Evolutionary conservation across 1,139 yeast genomes (phyloP).

Genomic region (Hansenula sp.): DNA sequence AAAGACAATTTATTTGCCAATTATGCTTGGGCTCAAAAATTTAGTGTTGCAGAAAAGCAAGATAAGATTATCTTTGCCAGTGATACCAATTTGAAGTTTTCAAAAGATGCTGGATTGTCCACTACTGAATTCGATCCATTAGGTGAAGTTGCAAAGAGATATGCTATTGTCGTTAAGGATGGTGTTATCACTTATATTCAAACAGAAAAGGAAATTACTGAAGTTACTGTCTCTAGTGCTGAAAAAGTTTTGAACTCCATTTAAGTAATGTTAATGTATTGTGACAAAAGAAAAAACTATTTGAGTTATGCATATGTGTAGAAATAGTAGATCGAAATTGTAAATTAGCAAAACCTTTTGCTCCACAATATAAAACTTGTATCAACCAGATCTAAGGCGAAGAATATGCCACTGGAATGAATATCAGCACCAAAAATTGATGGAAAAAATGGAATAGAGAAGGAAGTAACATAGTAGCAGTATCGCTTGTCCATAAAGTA

Average conservation of each 20-base stretch:
- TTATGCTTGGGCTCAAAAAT: constrained; percentile 74
- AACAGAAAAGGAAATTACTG: constrained; percentile 39
- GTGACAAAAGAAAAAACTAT: too few relatives aligned
- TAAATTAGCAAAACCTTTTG: too few relatives aligned
- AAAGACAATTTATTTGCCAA: constrained; percentile 80
- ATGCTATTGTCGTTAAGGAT: constrained; percentile 60
- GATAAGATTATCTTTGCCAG: constrained; percentile 56
- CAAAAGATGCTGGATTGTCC: constrained; percentile 48
- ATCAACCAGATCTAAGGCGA: too few relatives aligned
- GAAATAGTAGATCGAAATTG: too few relatives aligned
- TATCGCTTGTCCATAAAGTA: too few relatives aligned
- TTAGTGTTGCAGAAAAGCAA: constrained; percentile 33
- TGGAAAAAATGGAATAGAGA: too few relatives aligned
- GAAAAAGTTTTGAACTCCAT: constrained; percentile 46
- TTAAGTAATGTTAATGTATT: too few relatives aligned
- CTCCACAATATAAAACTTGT: too few relatives aligned
- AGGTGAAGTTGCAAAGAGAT: constrained; percentile 47
- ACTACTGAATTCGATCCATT: constrained; percentile 54
- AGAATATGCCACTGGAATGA: too few relatives aligned
- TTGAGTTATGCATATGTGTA: too few relatives aligned
- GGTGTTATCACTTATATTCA: constrained; percentile 61
- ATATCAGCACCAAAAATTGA: too few relatives aligned
- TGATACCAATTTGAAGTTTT: constrained; percentile 61
- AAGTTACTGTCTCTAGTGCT: constrained; percentile 57
- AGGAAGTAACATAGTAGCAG: too few relatives aligned